Conservation (phyloP, 2,329 filamentous ascomycete species). For the Fusarium camptoceras region DNA sequence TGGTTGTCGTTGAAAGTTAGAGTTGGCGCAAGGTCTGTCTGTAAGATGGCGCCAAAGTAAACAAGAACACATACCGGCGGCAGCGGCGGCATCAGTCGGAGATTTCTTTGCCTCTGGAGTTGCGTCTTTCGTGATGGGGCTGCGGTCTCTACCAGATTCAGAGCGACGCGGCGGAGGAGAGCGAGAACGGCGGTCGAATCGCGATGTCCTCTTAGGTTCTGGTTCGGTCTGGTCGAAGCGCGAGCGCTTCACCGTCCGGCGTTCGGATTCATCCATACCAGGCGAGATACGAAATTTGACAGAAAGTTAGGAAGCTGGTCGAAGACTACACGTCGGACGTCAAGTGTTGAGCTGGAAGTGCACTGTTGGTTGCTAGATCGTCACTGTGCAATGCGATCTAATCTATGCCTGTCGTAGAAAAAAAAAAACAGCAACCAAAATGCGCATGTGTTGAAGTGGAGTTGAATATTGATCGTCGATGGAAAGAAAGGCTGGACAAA, state of each 20-base stretch:
- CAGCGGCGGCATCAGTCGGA: slow-evolving; percentile 76
- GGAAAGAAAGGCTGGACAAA: slow-evolving; percentile 32
- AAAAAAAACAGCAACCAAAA: slow-evolving; percentile 33
- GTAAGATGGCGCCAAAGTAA: slow-evolving; percentile 7
- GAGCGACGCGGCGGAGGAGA: slow-evolving; percentile 77
- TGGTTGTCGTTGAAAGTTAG: not conserved
- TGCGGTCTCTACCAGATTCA: slow-evolving; percentile 80
- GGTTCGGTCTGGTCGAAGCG: slow-evolving; percentile 94
- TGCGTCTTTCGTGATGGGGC: slow-evolving; percentile 70
- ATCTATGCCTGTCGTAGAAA: not conserved
- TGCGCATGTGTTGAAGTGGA: slow-evolving; percentile 35
- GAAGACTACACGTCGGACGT: not conserved
- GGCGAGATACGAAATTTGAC: slow-evolving; percentile 15
- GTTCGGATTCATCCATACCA: slow-evolving; percentile 78
- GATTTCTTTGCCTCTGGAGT: slow-evolving; percentile 61
- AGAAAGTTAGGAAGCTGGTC: not conserved
- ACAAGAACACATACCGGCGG: slow-evolving; percentile 71
- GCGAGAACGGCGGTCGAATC: slow-evolving; percentile 92
- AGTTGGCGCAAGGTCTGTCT: slow-evolving; percentile 13
- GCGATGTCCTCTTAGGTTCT: slow-evolving; percentile 78
- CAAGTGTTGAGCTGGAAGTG: not conserved
- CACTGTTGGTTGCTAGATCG: not conserved
- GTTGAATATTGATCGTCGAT: slow-evolving; percentile 21
- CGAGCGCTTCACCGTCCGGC: slow-evolving; percentile 81
- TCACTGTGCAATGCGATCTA: slow-evolving; percentile 5